Percentiles rank a stretch among this genome's conserved stretches.
phyloP scores from a whole-genome alignment of 192 early-diverging fungal species.

The Phlyctochytrium bullatum region DNA sequence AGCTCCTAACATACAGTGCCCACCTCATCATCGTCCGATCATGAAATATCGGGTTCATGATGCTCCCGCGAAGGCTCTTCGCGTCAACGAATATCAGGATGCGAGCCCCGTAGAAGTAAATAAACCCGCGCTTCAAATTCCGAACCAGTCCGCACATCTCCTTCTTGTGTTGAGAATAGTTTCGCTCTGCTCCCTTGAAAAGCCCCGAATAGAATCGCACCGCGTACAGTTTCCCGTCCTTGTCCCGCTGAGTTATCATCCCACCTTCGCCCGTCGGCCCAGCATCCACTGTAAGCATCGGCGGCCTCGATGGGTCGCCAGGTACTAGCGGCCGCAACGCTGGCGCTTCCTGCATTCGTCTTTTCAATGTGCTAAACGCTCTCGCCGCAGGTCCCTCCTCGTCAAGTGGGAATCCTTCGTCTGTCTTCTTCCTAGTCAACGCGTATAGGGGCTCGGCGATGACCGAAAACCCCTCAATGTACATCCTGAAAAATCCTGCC shows the following conservation, averaged over 20 bases:
- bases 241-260: neutral
- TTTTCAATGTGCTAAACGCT: neutral
- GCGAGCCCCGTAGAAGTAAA: neutral
- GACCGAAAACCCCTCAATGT: neutral
- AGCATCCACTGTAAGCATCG: conserved; percentile 1
- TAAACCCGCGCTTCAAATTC: neutral
- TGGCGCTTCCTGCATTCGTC: neutral
- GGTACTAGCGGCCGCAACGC: neutral
- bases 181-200: neutral
- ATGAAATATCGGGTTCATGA: neutral
- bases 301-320: neutral
- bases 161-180: neutral
- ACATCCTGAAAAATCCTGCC: neutral
- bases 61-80: neutral
- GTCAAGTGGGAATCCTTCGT: neutral
- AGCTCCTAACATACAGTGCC: neutral
- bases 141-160: neutral
- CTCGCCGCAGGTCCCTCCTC: neutral
- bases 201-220: neutral
- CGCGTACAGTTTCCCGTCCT: neutral
- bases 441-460: neutral
- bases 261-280: neutral
- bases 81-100: neutral
- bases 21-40: neutral
- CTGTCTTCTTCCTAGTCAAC: neutral